Evolutionary conservation across 768 basidiomycete species (phyloP), one percentile per base, ranked within the genome.

Genomic region (Mycena galopus): DNA sequence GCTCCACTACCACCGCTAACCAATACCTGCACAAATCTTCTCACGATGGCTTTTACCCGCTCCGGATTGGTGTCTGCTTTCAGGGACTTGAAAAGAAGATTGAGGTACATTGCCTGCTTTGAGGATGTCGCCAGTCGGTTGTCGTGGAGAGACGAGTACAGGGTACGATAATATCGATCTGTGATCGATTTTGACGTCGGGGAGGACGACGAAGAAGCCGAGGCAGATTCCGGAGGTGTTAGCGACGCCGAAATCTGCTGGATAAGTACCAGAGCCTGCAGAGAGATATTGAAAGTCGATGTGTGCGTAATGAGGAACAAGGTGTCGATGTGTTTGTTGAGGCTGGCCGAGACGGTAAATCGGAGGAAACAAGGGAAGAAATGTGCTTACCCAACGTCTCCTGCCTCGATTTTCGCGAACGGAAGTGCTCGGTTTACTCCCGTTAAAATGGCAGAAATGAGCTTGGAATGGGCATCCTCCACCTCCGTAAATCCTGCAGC

Each of bases 71-170:
- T 84, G 66, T 88, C 87, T 4, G 87, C 87, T 81, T 97, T 97
- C 74, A 98, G 82, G 2, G 94, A 92, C 77, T 95, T 96, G 89
- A 97, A 97, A 23, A 98, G 81, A 21, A 99, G 82, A 79, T 98
- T 99, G 67, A 99, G 88, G 81, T 97, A 99, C 92, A 99, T 94
- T 7, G 96, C 96, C 79, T 99, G 96, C 78, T 99, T 99, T 2
- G 93, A 93, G 16, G 96, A 96, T 2, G 87, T 86, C 3, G 92
- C 87, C 2, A 99, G 88, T 17, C 97, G 91, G 1, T 86, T 83
- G 76, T 99, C 97, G 59, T 93, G 90, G 6, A 99, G 84, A 3
- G 96, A 96, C n/a, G 92, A 90, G 76, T 99, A 99, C 0, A 99
- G 84, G 0, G 95, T 91, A 47, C 96, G 92, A 82, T 92, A 94